These are phyloP conservation scores for Aaosphaeria pasadenensis DNA, from an alignment of 2,329 filamentous ascomycete species.

Conservation along the genomic window DNA sequence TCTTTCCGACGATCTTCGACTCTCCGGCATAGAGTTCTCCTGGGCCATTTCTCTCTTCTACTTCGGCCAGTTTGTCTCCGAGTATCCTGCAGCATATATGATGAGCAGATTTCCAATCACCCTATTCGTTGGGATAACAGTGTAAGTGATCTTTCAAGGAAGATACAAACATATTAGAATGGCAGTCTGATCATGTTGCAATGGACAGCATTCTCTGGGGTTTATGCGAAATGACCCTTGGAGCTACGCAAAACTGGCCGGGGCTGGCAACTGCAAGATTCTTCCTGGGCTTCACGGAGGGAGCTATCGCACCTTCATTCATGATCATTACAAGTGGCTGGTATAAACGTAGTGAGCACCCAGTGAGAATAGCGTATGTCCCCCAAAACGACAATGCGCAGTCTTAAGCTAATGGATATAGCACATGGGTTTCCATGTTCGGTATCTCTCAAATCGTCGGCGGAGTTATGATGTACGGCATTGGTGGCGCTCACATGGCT, in stretches of 20 bases:
- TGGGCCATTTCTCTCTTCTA: slow-evolving; percentile 50
- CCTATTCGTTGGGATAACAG: slow-evolving; percentile 49
- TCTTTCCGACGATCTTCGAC: slow-evolving; percentile 45
- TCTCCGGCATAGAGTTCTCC: slow-evolving; percentile 48
- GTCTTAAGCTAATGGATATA: slow-evolving; percentile 1
- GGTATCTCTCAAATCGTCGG: slow-evolving; percentile 48
- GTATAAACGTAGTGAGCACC: slow-evolving; percentile 26
- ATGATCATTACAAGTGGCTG: slow-evolving; percentile 44
- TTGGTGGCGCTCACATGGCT: slow-evolving; percentile 40
- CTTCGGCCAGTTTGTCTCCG: slow-evolving; percentile 39
- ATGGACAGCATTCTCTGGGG: slow-evolving; percentile 38
- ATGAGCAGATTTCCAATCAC: slow-evolving; percentile 51
- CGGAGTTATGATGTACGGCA: slow-evolving; percentile 50
- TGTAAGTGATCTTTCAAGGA: slow-evolving; percentile 37
- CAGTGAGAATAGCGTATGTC: slow-evolving; percentile 16
- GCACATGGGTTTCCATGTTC: slow-evolving; percentile 46
- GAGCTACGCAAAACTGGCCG: not conserved
- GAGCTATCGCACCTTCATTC: slow-evolving; percentile 46
- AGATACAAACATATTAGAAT: not conserved
- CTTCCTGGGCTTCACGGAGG: slow-evolving; percentile 36
- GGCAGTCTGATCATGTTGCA: not conserved
- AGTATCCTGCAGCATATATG: slow-evolving; percentile 51
- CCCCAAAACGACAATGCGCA: not conserved
- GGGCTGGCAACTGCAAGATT: not conserved
- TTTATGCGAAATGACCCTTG: not conserved